A percentile compares a stretch with the other conserved stretches of the same genome.
Conservation (phyloP, 768 basidiomycete genomes). For the Phanerochaete carnosa region DNA sequence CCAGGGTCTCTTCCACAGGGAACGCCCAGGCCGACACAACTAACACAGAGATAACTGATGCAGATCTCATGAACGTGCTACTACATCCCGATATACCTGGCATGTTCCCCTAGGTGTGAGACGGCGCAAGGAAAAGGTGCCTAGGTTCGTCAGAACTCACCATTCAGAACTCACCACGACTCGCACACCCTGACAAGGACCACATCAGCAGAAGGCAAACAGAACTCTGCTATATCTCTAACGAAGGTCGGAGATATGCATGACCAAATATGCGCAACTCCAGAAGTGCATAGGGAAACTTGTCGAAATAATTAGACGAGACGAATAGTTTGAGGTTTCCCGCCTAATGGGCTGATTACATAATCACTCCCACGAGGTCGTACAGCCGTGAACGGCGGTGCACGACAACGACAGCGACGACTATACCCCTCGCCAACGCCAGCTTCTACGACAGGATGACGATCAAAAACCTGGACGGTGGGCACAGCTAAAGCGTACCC, state of each 20-base stretch:
- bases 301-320: background rate
- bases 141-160: background rate
- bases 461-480: slow-evolving; percentile 82
- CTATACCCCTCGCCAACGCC: slow-evolving; percentile 1
- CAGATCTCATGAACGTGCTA: background rate
- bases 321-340: background rate
- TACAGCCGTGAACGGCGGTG: background rate
- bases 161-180: background rate
- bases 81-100: background rate
- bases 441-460: slow-evolving; percentile 45
- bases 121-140: background rate
- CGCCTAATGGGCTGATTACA: background rate
- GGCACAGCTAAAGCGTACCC: slow-evolving; percentile 22
- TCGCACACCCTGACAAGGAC: background rate
- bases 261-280: background rate
- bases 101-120: background rate
- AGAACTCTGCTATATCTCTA: background rate
- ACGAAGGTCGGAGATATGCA: background rate
- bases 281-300: background rate
- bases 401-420: slow-evolving; percentile 11
- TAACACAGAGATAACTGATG: background rate
- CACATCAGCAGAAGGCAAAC: too few relatives aligned
- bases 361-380: slow-evolving; percentile 6
- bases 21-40: background rate
- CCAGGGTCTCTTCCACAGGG: background rate